Conservation (phyloP, 2,329 filamentous ascomycete species). For the Aspergillus quadricinctus region DNA sequence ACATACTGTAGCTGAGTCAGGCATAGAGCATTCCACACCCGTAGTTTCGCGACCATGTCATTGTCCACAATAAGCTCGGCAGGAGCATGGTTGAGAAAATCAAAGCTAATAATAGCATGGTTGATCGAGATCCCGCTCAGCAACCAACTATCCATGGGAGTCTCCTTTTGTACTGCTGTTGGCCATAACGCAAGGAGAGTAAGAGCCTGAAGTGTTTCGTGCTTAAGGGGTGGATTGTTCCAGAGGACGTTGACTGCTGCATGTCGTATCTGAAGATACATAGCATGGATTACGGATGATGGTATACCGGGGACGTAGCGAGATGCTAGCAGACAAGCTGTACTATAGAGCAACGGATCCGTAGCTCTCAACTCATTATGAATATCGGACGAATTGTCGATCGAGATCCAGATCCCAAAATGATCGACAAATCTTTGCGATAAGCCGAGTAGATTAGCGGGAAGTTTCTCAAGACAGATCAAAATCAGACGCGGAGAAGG, state of each 20-base stretch:
- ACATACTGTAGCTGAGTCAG: conserved; percentile 32
- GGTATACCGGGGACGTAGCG: conserved; percentile 31
- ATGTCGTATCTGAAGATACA: conserved; percentile 31
- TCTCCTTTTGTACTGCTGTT: conserved; percentile 28
- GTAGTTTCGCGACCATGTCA: conserved; percentile 27
- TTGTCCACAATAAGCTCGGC: conserved; percentile 23
- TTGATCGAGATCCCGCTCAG: conserved; percentile 35
- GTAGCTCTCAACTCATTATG: conserved; percentile 18
- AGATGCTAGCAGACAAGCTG: conserved; percentile 29
- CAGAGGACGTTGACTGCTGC: conserved; percentile 26
- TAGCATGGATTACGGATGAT: conserved; percentile 22
- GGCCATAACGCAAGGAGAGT: conserved; percentile 30
- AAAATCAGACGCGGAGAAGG: background rate
- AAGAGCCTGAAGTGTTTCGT: conserved; percentile 29
- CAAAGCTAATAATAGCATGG: conserved; percentile 25
- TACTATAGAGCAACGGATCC: conserved; percentile 30
- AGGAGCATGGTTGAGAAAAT: conserved; percentile 16
- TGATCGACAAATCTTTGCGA: conserved; percentile 27
- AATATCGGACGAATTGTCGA: conserved; percentile 26
- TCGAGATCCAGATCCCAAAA: conserved; percentile 30
- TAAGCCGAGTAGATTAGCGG: background rate
- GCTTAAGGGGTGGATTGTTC: conserved; percentile 26
- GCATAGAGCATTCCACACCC: conserved; percentile 33
- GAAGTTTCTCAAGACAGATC: conserved; percentile 2
- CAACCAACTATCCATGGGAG: conserved; percentile 33